phyloP scores from a whole-genome alignment of 331 rosid genomes.

The Stylosanthes scabra region DNA sequence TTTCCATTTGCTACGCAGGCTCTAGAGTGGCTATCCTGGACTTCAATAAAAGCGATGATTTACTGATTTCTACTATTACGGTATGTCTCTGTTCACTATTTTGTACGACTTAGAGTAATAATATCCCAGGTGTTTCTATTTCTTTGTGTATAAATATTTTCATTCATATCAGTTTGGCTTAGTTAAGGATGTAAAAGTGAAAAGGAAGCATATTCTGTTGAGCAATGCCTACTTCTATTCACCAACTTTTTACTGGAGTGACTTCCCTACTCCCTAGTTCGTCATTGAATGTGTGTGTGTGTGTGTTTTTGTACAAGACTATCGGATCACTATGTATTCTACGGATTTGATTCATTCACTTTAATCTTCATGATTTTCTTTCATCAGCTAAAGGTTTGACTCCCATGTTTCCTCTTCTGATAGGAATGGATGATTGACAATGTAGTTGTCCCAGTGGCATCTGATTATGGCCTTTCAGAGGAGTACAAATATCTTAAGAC shows the following conservation, averaged over 20 bases:
- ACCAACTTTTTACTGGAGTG: neutral
- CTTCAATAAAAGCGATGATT: constrained; percentile 74
- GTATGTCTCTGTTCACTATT: constrained; percentile 43
- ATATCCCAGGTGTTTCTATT: neutral
- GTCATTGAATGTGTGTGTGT: neutral
- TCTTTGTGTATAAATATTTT: neutral
- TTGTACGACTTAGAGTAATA: neutral
- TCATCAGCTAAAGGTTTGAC: constrained; percentile 11
- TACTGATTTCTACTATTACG: constrained; percentile 57
- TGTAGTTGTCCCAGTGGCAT: constrained; percentile 81
- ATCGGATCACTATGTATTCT: neutral
- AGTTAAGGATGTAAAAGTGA: constrained; percentile 3
- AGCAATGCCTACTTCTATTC: constrained; percentile 6
- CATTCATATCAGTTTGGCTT: neutral
- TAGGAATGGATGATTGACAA: constrained; percentile 92
- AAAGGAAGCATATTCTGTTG: neutral
- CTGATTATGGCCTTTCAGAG: constrained; percentile 78
- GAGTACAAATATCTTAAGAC: constrained; percentile 78
- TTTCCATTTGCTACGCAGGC: constrained; percentile 58
- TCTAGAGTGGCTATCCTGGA: constrained; percentile 74
- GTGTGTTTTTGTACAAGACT: neutral
- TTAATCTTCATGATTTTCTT: neutral
- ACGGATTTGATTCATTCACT: neutral
- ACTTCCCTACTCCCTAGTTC: neutral
- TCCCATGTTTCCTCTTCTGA: constrained; percentile 26